Percentiles rank a stretch among this genome's conserved stretches.
These are phyloP conservation scores for Suhomyces sp. DNA, from an alignment of 805 yeast species.

Conservation along the genomic window DNA sequence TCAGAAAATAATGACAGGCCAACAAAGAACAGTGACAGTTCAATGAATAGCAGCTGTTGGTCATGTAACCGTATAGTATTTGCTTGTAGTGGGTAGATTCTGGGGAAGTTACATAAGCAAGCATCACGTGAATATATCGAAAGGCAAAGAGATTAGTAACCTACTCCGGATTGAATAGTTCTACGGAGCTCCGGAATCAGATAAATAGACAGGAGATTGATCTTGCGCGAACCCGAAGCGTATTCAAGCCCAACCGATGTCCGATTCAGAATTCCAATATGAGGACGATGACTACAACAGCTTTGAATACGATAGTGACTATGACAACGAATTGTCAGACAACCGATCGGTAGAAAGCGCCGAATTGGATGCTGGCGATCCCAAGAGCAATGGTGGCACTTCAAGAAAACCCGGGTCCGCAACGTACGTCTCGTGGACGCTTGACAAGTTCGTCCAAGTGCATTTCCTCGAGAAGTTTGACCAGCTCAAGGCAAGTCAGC, in stretches of 20 bases:
- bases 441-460: constrained; percentile 22
- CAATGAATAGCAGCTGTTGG: not conserved
- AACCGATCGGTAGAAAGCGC: not conserved
- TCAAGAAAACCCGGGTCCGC: not conserved
- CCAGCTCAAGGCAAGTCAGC: constrained; percentile 18
- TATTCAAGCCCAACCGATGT: not conserved
- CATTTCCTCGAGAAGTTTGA: constrained; percentile 21
- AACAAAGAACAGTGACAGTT: not conserved
- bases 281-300: constrained; percentile 3
- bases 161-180: not conserved
- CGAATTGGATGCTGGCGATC: not conserved
- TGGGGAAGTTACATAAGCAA: not conserved
- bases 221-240: not conserved
- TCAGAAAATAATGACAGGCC: not conserved
- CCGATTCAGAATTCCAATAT: constrained; percentile 4
- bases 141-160: not conserved
- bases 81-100: no score
- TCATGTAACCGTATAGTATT: no score
- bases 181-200: not conserved
- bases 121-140: not conserved
- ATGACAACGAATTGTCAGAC: constrained; percentile 10
- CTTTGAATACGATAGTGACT: constrained; percentile 3
- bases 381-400: not conserved
- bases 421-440: constrained; percentile 26
- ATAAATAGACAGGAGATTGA: not conserved